phyloP scores from a whole-genome alignment of 2,329 filamentous ascomycete species.

The Myriosclerotinia curreyana region DNA sequence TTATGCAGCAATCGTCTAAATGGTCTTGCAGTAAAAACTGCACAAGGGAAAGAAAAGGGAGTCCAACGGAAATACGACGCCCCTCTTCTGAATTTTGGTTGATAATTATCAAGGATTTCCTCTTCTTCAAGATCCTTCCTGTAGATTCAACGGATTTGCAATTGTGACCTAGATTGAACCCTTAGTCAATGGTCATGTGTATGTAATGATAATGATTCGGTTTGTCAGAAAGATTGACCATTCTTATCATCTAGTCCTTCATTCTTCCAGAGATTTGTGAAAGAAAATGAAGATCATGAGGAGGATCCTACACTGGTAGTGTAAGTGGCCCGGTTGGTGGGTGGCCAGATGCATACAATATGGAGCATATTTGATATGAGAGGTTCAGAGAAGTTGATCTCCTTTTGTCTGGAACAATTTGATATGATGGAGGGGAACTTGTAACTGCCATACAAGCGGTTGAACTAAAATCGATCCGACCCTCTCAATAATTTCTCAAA shows the following conservation, averaged over 20 bases:
- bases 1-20: slow-evolving; percentile 17
- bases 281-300: slow-evolving; percentile 16
- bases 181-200: slow-evolving; percentile 10
- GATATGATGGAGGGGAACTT: background rate
- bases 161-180: slow-evolving; percentile 15
- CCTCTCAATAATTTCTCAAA: background rate
- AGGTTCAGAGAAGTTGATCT: slow-evolving; percentile 3
- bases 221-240: slow-evolving; percentile 7
- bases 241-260: slow-evolving; percentile 4
- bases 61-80: background rate
- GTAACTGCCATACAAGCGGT: background rate
- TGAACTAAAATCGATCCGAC: background rate
- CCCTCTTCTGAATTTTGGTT: slow-evolving; percentile 4
- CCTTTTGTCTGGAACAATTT: background rate
- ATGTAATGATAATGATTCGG: slow-evolving; percentile 11
- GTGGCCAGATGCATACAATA: slow-evolving; percentile 12
- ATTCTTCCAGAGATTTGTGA: slow-evolving; percentile 12
- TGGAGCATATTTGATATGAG: slow-evolving; percentile 4
- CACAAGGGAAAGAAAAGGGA: background rate
- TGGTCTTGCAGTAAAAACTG: background rate
- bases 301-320: slow-evolving; percentile 2
- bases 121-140: background rate
- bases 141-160: background rate
- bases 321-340: background rate
- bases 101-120: slow-evolving; percentile 4